These are phyloP conservation scores for Fusarium odoratissimum DNA, from an alignment of 2,329 filamentous ascomycete genomes.

Conservation along the genomic window DNA sequence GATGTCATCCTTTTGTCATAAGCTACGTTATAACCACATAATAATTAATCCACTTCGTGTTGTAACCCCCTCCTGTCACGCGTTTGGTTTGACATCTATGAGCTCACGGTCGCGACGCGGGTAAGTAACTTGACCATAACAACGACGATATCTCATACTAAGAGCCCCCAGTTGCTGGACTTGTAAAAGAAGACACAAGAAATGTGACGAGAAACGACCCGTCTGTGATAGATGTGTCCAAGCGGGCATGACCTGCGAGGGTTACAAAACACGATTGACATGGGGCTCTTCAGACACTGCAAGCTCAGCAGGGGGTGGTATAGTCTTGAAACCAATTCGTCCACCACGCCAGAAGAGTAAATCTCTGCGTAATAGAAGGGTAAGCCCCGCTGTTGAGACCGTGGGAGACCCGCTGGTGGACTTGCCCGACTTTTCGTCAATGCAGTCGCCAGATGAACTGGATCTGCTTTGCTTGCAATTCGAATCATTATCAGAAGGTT, in stretches of 20 bases:
- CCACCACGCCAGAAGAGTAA: background rate
- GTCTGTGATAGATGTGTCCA: slow-evolving; percentile 22
- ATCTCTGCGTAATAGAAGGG: background rate
- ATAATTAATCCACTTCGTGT: too few relatives aligned
- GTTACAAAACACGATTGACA: slow-evolving; percentile 23
- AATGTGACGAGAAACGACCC: slow-evolving; percentile 24
- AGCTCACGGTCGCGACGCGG: background rate
- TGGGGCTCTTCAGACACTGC: slow-evolving; percentile 13
- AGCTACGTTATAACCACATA: too few relatives aligned
- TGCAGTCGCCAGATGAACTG: background rate
- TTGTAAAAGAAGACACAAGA: slow-evolving; percentile 27
- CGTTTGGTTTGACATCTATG: background rate
- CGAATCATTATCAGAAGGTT: background rate
- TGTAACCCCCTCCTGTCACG: too few relatives aligned
- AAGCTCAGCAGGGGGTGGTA: background rate
- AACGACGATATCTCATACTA: background rate
- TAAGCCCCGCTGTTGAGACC: background rate
- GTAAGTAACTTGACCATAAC: background rate
- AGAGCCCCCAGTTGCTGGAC: slow-evolving; percentile 24
- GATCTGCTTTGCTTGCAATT: background rate
- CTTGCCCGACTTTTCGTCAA: background rate
- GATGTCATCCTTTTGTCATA: background rate
- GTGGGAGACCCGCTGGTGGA: background rate
- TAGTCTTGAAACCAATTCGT: slow-evolving; percentile 17
- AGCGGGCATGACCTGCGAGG: slow-evolving; percentile 22